A percentile compares a stretch with the other conserved stretches of the same genome.
Conservation (phyloP, 768 basidiomycete genomes). For the Lactarius quietus region DNA sequence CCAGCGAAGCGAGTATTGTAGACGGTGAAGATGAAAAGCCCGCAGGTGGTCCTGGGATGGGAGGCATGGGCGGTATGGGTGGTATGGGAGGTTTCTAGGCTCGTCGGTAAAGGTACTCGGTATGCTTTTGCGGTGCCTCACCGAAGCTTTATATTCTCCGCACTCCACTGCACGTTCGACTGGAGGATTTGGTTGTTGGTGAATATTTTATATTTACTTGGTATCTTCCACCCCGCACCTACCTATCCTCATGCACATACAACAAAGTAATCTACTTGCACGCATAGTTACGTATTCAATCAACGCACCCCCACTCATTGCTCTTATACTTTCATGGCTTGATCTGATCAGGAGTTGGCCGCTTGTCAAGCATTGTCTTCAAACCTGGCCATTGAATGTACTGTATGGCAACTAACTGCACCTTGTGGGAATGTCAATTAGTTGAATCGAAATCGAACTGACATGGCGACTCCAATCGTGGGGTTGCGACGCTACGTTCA, state of each 20-base stretch:
- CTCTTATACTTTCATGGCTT: not conserved
- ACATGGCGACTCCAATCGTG: too few species aligned
- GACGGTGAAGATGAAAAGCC: slow-evolving; percentile 83
- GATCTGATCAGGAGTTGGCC: too few species aligned
- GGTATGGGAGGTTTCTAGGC: slow-evolving; percentile 53
- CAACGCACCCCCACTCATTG: slow-evolving; percentile 22
- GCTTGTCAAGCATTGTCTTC: too few species aligned
- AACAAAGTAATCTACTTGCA: slow-evolving; percentile 22
- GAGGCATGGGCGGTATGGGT: slow-evolving; percentile 61
- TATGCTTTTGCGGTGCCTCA: not conserved
- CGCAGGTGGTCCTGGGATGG: slow-evolving; percentile 42
- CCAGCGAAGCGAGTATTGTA: slow-evolving; percentile 89
- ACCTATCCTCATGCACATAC: not conserved
- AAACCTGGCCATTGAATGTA: too few species aligned
- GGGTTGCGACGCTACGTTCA: too few species aligned
- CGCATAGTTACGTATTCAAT: slow-evolving; percentile 17
- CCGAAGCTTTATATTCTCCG: not conserved
- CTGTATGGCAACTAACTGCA: too few species aligned
- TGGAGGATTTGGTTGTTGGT: not conserved
- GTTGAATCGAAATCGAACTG: too few species aligned
- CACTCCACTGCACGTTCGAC: not conserved
- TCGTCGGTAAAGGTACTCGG: not conserved
- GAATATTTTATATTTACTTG: not conserved
- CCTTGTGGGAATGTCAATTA: too few species aligned
- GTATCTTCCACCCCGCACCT: not conserved